Evolutionary conservation across 192 early-diverging fungal genomes (phyloP), one percentile per base, ranked within the genome.

Genomic region (Mortierella antarctica): DNA sequence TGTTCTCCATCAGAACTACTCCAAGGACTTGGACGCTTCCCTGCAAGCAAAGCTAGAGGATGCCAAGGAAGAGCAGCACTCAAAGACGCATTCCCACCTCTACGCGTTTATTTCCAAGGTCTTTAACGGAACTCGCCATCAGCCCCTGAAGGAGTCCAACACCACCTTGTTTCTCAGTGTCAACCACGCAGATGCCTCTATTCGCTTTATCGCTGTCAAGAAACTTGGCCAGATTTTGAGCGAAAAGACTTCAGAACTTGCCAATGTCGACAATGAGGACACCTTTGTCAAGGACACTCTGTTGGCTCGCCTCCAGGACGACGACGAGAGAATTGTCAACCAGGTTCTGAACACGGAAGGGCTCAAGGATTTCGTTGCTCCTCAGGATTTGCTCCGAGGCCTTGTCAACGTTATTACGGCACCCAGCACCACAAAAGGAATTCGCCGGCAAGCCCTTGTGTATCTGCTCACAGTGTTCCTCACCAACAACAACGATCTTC

Each of bases 151-250:
- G 63, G 90, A 92, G 51, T 86, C 89, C 6, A 89, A 89, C 56
- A 95, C 95, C 1, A 95, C 94, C 5, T 79, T 97, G 21, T 96
- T 88, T 67, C 87, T 96, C 58, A 91, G 92, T 84, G 83, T 97
- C 57, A 89, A 93, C 61, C 92, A 95, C 62, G 84, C 88, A 1
- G 89, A 96, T 18, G 62, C 88, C 0, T 85, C 88, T 13, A 88
- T 95, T 21, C 89, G 96, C 10, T 77, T 94, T 39, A 65, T 93
- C 7, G 95, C 91, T 15, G 74, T 94, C 17, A 88, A 91, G 65
- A 91, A 90, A 59, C 72, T 96, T 46, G 70, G 72, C 20, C 86
- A 85, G 23, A 86, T 94, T 45, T 73, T 88, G 18, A 55, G 73
- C 31, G 88, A 86, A 10, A 82, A 82, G 47, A 71, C 71, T 12